phyloP scores from a whole-genome alignment of 768 basidiomycete species.

The Suillus brevipes region DNA sequence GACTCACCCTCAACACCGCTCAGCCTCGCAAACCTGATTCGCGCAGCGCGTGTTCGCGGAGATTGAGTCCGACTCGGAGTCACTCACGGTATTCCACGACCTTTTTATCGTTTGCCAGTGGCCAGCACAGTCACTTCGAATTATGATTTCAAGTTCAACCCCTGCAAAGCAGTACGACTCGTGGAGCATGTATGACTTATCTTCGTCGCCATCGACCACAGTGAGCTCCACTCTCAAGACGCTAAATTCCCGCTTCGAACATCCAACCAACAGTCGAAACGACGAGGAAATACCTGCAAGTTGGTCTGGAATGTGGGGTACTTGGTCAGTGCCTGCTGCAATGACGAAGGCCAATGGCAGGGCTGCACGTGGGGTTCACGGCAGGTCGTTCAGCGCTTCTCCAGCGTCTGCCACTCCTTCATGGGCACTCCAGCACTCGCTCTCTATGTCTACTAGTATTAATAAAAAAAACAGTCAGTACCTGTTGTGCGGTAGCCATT shows the following conservation, averaged over 20 bases:
- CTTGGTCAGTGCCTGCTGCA: background rate
- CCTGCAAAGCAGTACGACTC: background rate
- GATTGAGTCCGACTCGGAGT: too few relatives aligned
- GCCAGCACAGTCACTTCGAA: background rate
- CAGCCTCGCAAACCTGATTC: slow-evolving; percentile 53
- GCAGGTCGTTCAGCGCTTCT: slow-evolving; percentile 6
- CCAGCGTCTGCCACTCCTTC: background rate
- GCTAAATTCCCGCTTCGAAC: background rate
- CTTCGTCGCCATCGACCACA: background rate
- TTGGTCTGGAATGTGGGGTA: slow-evolving; percentile 1
- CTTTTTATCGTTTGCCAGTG: too few relatives aligned
- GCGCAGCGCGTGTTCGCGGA: slow-evolving; percentile 61
- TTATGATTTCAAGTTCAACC: background rate
- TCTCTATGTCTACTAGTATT: slow-evolving; percentile 1
- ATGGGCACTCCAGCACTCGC: slow-evolving; percentile 3
- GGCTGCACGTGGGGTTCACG: slow-evolving; percentile 8
- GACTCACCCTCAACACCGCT: slow-evolving; percentile 45
- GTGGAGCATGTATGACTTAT: background rate
- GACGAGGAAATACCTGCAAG: slow-evolving; percentile 2
- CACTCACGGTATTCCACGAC: too few relatives aligned
- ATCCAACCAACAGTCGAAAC: background rate
- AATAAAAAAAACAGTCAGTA: slow-evolving; percentile 4
- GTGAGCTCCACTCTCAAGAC: background rate
- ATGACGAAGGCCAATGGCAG: background rate
- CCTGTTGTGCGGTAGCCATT: slow-evolving; percentile 7